Evolutionary conservation across 345 rosid genomes (phyloP), one percentile per base, ranked within the genome.

Genomic region (Syzygium jambos): DNA sequence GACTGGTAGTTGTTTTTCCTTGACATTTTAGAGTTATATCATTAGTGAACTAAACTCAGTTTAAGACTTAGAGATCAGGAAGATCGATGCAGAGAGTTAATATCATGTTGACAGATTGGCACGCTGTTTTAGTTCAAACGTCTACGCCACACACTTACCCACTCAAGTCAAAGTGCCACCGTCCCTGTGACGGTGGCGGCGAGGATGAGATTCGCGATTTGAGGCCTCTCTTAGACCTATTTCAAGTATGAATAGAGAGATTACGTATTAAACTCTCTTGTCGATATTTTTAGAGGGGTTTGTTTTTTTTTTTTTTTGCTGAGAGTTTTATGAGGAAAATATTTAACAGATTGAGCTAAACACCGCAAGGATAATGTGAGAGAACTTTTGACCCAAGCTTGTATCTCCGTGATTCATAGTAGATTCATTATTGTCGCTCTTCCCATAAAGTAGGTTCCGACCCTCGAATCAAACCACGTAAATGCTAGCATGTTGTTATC

Each of bases 321-420:
- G 78, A 30, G 25, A 9, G 4, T 17, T 16, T 68, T 17, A 68
- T 3, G 7, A 19, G 25, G 25, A 68, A 68, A 21, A 19, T 12
- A 68, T 19, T 34, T 16, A 34, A 17, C 49, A 73, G 25, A 19
- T 34, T 19, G 49, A 19, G 14, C 1, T 1, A 73, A 73, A 73
- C 1, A 19, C 7, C 0, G 4, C 38, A 11, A 73, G 7, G 25
- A 4, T 43, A 25, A 27, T 19, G 82, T 6, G 2, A 34, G 82
- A 73, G 82, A 73, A 38, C 49, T 68, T 68, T 68, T 1, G 12
- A 19, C 5, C 27, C 15, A 34, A 34, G 80, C 46, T 73, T 22
- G 4, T 34, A 17, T 17, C 25, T 34, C 11, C 1, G 4, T 19
- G 38, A 27, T 34, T 73, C 27, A 38, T 22, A 9, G 4, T 19